Base-by-base conservation (phyloP, 768 basidiomycete genomes). In the Mycena venus region DNA sequence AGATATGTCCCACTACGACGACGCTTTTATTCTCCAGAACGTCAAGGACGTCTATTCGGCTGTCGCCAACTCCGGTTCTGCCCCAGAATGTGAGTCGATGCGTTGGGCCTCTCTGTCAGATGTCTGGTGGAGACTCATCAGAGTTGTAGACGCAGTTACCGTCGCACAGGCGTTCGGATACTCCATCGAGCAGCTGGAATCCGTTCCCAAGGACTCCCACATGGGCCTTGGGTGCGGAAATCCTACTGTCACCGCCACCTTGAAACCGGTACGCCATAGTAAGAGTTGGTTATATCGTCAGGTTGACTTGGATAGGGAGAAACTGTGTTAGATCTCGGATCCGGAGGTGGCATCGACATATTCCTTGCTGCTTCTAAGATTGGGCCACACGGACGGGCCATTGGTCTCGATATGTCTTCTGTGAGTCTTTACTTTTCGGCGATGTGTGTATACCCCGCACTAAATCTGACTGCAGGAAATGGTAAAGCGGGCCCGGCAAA, bases 211-310 rank as follows among this genome's bases (percentile, higher is more conserved):
- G 3, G 83, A 84, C 12, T 80, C 90, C 1, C 81, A 90, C 67
- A 81, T 91, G 79, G 90, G 90, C 19, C 77, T 90, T 23, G 84
- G 88, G 55, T 91, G 91, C 76, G 91, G 90, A 27, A 91, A 88
- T 75, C 90, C 90, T 1, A 82, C 88, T 2, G 86, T 83, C 10
- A 74, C 81, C 10, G 90, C 90, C 0, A 84, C 79, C 42, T 80
- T 91, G 63, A 88, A 86, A 78, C 80, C 86, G 77, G 91, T 89
- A 63, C 0, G 79, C 58, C 32, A 7, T 21, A 12, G 10, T 15
- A 9, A n/a, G 6, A 32, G 0, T 8, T 55, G 12, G 27, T 25
- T 3, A 31, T 10, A 58, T 51, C n/a, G 14, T 6, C 4, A 51
- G 23, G 49, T 32, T 58, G 32, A 58, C 9, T 15, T 21, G 14